A percentile compares a stretch with the other conserved stretches of the same genome.
These are phyloP conservation scores for Mariannaea elegans DNA, from an alignment of 2,329 filamentous ascomycete species.

Conservation along the genomic window DNA sequence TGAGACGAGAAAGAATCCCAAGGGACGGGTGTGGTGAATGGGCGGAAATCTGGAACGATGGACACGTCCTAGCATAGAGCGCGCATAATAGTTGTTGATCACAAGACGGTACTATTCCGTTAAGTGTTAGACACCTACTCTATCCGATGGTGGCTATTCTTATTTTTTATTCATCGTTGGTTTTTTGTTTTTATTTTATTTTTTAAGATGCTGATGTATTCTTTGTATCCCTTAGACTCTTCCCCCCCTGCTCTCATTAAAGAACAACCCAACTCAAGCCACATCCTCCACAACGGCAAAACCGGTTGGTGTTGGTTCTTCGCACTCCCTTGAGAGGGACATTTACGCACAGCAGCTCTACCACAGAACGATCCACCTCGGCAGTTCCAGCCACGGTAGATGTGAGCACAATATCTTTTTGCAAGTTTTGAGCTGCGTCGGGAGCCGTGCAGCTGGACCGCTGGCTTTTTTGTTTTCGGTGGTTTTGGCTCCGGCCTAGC, in stretches of 20 bases:
- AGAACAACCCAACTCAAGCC: conserved; percentile 10
- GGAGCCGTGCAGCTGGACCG: background rate
- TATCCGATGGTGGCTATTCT: background rate
- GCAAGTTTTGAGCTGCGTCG: background rate
- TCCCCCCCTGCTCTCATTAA: background rate
- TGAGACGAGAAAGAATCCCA: background rate
- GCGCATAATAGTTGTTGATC: background rate
- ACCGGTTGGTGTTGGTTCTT: conserved; percentile 2
- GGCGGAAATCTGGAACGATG: background rate
- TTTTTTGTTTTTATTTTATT: no score
- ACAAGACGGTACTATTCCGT: background rate
- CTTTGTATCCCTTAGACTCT: background rate
- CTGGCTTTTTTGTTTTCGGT: background rate
- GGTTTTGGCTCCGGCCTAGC: background rate
- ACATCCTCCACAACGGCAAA: conserved; percentile 8
- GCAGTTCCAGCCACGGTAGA: conserved; percentile 12
- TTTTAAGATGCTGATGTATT: background rate
- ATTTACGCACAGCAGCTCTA: conserved; percentile 19
- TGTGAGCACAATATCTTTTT: background rate
- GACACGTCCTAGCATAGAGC: background rate
- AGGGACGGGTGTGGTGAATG: background rate
- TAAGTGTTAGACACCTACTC: background rate
- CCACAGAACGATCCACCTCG: conserved; percentile 20
- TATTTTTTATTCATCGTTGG: background rate
- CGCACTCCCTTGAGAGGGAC: conserved; percentile 7